A percentile compares a stretch with the other conserved stretches of the same genome.
These are phyloP conservation scores for Euphorbia peplus DNA, from an alignment of 345 rosid genomes.

Conservation along the genomic window DNA sequence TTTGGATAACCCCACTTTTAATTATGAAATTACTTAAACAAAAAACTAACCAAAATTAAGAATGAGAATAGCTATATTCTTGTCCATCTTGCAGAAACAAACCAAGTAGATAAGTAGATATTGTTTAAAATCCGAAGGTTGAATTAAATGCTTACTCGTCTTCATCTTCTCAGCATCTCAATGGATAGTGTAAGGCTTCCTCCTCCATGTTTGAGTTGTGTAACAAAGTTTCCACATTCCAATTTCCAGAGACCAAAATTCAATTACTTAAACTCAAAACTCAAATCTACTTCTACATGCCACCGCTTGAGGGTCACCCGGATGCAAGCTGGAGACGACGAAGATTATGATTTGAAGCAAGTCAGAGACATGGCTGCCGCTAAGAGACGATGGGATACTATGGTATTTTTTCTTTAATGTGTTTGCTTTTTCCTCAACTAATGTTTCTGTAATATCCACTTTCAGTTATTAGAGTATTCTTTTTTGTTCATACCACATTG, in stretches of 20 bases:
- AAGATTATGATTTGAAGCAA: constrained; percentile 79
- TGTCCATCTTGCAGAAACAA: no score
- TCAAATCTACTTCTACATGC: constrained; percentile 11
- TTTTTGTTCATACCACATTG: not conserved
- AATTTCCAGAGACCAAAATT: constrained; percentile 11
- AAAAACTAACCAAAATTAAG: no score
- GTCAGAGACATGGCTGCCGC: constrained; percentile 92
- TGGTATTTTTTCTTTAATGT: constrained; percentile 48
- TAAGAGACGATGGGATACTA: constrained; percentile 87
- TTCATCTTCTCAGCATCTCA: not conserved
- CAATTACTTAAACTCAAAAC: constrained; percentile 21
- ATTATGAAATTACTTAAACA: no score
- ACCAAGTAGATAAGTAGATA: no score
- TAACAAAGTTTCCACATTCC: constrained; percentile 16
- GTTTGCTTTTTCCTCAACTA: not conserved
- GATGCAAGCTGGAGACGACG: constrained; percentile 59
- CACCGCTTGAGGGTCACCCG: constrained; percentile 34
- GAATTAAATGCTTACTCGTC: not conserved
- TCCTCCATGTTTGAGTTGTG: constrained; percentile 26
- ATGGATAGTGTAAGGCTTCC: constrained; percentile 52
- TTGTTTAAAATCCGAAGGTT: no score
- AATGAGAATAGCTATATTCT: no score
- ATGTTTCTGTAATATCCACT: not conserved
- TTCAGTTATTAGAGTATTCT: not conserved
- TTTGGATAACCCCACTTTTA: no score